phyloP scores from a whole-genome alignment of 805 yeast genomes.

The Candida succiphila region DNA sequence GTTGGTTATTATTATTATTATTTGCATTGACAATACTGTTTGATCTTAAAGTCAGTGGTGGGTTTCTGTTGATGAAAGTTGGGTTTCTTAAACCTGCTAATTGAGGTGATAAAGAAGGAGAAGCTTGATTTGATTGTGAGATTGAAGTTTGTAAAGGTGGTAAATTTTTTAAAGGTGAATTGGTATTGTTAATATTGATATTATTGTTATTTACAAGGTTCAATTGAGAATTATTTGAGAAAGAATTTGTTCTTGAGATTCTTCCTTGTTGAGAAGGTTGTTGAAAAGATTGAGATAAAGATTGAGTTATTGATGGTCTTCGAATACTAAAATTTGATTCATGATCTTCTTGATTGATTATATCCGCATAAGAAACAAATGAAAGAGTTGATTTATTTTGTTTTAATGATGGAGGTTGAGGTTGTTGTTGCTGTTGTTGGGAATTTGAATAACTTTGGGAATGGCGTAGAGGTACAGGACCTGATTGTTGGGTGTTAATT shows the following conservation, averaged over 20 bases:
- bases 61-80: not conserved
- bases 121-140: slow-evolving; percentile 2
- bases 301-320: slow-evolving; percentile 46
- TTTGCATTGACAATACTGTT: not conserved
- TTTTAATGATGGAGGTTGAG: slow-evolving; percentile 22
- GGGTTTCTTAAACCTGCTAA: not conserved
- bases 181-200: not conserved
- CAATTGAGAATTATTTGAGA: not conserved
- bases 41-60: not conserved
- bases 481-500: slow-evolving; percentile 1
- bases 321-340: slow-evolving; percentile 31
- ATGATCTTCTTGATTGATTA: slow-evolving; percentile 58
- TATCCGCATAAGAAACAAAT: slow-evolving; percentile 74
- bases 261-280: too few relatives aligned
- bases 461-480: slow-evolving; percentile 1
- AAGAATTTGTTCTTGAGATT: slow-evolving; percentile 14
- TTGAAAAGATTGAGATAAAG: slow-evolving; percentile 26
- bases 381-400: slow-evolving; percentile 27
- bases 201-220: not conserved
- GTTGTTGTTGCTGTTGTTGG: slow-evolving; percentile 5
- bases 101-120: slow-evolving; percentile 4
- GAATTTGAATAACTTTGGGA: slow-evolving; percentile 2
- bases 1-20: not conserved
- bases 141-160: too few relatives aligned
- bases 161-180: too few relatives aligned